A percentile compares a stretch with the other conserved stretches of the same genome.
Evolutionary conservation across 352 stramenopile species (phyloP).

Genomic region (Pythium dissotocum): DNA sequence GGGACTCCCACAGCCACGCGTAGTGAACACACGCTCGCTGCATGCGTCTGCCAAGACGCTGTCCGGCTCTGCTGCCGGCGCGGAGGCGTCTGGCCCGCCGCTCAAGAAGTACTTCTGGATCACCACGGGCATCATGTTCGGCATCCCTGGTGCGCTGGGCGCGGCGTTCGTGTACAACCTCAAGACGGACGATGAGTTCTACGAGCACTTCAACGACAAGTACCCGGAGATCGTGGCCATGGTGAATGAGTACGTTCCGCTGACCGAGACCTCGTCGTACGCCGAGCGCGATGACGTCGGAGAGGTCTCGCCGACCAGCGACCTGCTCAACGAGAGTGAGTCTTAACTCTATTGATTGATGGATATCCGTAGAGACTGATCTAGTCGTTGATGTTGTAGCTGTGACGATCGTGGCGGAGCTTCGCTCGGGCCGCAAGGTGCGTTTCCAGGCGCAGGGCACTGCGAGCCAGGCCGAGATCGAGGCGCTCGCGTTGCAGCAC

Average conservation of each 20-base stretch:
- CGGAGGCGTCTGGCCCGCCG: conserved; percentile 31
- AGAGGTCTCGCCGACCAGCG: conserved; percentile 47
- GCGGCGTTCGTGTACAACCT: conserved; percentile 85
- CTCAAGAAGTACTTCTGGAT: conserved; percentile 77
- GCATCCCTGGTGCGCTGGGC: conserved; percentile 58
- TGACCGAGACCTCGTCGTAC: conserved; percentile 52
- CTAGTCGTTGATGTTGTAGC: conserved; percentile 27
- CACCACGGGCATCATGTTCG: conserved; percentile 81
- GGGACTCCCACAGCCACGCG: conserved; percentile 3
- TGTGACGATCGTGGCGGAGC: conserved; percentile 57
- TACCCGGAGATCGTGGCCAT: conserved; percentile 74
- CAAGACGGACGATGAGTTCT: conserved; percentile 80
- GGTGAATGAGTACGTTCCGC: conserved; percentile 66
- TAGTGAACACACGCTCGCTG: background rate
- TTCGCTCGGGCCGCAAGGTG: conserved; percentile 58
- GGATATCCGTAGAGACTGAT: background rate
- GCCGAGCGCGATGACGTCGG: conserved; percentile 72
- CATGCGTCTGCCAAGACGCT: background rate
- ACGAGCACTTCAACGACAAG: conserved; percentile 80
- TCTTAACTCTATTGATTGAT: conserved; percentile 9
- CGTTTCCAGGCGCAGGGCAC: conserved; percentile 56
- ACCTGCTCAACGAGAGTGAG: conserved; percentile 70
- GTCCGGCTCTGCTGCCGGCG: background rate
- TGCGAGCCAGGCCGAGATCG: conserved; percentile 65
- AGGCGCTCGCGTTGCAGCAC: conserved; percentile 51